Evolutionary conservation across 2,329 filamentous ascomycete species (phyloP).

Genomic region (Pestalotiopsis sp.): DNA sequence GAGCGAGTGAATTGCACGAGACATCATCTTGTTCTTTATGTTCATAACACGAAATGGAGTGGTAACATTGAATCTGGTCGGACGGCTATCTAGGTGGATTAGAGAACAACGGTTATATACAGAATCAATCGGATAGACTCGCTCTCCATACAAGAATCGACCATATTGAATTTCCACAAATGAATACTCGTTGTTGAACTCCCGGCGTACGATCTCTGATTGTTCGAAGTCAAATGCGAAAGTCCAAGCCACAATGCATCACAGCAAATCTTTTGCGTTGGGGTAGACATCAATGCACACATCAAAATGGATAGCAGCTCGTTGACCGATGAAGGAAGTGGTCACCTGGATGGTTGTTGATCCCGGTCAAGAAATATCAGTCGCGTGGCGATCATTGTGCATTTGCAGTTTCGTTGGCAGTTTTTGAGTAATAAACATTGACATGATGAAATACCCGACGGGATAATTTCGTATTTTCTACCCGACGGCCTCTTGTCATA

Average conservation of each 20-base stretch:
- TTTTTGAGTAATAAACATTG: too few species aligned
- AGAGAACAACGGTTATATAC: neutral
- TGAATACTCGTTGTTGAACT: neutral
- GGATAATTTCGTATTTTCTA: neutral
- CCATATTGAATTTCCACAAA: neutral
- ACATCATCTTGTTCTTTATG: neutral
- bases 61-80: neutral
- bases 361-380: neutral
- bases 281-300: too few species aligned
- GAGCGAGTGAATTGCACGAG: neutral
- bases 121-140: too few species aligned
- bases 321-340: too few species aligned
- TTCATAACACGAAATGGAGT: neutral
- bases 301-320: too few species aligned
- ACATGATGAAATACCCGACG: neutral
- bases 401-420: too few species aligned
- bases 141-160: too few species aligned
- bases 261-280: too few species aligned
- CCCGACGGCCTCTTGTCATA: neutral
- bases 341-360: too few species aligned
- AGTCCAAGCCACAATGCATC: neutral
- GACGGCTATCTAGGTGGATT: neutral
- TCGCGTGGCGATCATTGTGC: neutral
- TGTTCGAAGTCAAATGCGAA: neutral
- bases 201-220: neutral